Base-by-base conservation (phyloP, 345 rosid genomes). In the Nasturtium officinale region DNA sequence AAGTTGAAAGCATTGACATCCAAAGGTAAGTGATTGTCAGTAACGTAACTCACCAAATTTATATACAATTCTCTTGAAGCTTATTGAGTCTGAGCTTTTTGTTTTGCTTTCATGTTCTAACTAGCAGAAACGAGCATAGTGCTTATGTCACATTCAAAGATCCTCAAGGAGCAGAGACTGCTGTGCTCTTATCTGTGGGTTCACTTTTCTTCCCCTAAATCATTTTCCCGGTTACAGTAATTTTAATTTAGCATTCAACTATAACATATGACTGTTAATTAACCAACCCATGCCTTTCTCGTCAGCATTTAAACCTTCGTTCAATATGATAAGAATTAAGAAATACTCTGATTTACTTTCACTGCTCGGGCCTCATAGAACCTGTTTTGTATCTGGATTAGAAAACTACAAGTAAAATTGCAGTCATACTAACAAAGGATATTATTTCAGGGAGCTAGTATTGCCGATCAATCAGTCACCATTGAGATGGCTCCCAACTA, bases 111-210 rank as follows among this genome's bases (percentile, higher is more conserved):
- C 40, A 67, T 71, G 68, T 64, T 65, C 28, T 32, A 11, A 58
- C 35, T 15, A 30, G 67, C 77, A 71, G 69, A 65, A 70, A 53
- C 35, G 95, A 93, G 73, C 83, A 74, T 63, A 77, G 80, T 77
- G 93, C 87, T 18, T 87, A 82, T 81, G 89, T 91, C 78, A 85
- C 91, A 54, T 91, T 87, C 85, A 91, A 84, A 79, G 93, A 89
- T 78, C 61, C 85, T 63, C 90, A 86, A 79, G 97, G 93, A 67
- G 96, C 96, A 28, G 91, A 87, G 50, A 91, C 97, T 45, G 96
- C 93, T 68, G 90, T 86, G 65, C 93, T 90, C 71, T 91, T 93
- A 77, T 85, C 97, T 20, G 98, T 93, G 62, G 25, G 82, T 78
- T 51, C 46, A 30, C 33, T 72, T 17, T 50, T 51, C 17, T 11